phyloP scores from a whole-genome alignment of 257 asterid species.

The Nicotiana undulata region DNA sequence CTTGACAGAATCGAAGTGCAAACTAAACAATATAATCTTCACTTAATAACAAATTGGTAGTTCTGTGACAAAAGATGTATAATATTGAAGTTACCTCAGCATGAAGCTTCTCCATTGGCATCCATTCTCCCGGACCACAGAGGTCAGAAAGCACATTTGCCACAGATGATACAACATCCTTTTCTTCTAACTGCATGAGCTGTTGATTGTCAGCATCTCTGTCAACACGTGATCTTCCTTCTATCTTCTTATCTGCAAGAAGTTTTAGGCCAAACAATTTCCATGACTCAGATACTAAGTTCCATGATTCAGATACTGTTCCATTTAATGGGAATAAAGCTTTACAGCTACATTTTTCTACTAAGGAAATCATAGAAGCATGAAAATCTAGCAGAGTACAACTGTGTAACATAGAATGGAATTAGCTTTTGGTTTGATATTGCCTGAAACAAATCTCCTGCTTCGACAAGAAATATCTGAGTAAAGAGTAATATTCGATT shows the following conservation, averaged over 20 bases:
- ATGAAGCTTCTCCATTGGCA: constrained; percentile 94
- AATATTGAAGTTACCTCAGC: constrained; percentile 41
- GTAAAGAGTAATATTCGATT: too few species aligned
- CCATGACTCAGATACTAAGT: not conserved
- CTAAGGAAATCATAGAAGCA: not conserved
- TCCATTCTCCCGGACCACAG: constrained; percentile 98
- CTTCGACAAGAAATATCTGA: too few species aligned
- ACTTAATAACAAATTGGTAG: not conserved
- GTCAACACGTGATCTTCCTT: constrained; percentile 59
- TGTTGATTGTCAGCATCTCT: constrained; percentile 85
- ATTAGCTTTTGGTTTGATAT: too few species aligned
- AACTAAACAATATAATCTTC: not conserved
- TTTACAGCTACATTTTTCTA: not conserved
- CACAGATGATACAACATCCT: constrained; percentile 88
- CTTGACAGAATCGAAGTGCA: not conserved
- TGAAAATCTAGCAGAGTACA: not conserved
- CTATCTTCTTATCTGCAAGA: constrained; percentile 67
- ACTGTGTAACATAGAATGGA: too few species aligned
- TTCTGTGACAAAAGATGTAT: not conserved
- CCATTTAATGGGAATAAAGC: not conserved
- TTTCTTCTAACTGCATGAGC: constrained; percentile 77
- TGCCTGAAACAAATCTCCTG: too few species aligned
- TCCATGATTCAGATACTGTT: not conserved
- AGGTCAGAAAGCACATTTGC: constrained; percentile 83
- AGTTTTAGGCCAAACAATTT: constrained; percentile 9